Evolutionary conservation across 495 filamentous ascomycete species (phyloP).

Genomic region (Paragyromitra xinjiangensis): DNA sequence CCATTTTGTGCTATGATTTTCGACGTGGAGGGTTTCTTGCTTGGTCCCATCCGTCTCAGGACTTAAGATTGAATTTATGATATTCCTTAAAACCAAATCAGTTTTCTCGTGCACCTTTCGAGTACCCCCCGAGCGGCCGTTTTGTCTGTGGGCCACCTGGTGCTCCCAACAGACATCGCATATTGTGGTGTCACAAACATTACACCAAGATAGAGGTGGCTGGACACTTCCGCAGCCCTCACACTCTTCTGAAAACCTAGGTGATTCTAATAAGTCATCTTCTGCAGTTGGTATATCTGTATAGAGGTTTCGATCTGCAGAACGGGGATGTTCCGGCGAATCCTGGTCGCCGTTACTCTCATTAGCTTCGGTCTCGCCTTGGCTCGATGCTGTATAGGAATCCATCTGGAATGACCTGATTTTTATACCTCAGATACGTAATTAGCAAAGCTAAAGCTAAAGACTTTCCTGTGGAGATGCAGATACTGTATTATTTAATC

Average conservation of each 20-base stretch:
- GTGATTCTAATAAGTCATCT: neutral
- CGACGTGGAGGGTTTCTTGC: slow-evolving; percentile 15
- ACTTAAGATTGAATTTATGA: slow-evolving; percentile 39
- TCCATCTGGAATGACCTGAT: neutral
- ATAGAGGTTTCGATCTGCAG: neutral
- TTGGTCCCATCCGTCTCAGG: slow-evolving; percentile 8
- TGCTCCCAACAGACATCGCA: slow-evolving; percentile 27
- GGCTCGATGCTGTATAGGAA: neutral
- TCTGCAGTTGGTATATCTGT: neutral
- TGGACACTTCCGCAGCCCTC: neutral
- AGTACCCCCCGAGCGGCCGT: neutral
- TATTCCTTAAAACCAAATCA: slow-evolving; percentile 25
- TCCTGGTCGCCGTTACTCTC: neutral
- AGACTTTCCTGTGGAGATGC: neutral
- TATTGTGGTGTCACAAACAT: slow-evolving; percentile 15
- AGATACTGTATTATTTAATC: neutral
- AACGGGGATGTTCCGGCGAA: neutral
- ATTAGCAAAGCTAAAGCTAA: neutral
- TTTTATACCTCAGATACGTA: neutral
- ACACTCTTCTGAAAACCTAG: neutral
- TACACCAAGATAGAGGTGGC: slow-evolving; percentile 25
- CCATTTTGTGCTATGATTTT: slow-evolving; percentile 44
- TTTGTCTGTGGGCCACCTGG: slow-evolving; percentile 13
- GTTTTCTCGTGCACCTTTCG: slow-evolving; percentile 44
- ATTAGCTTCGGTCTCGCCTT: neutral